Conservation (phyloP, 371 early-diverging fungal species). For the Saksenaea vasiformis region DNA sequence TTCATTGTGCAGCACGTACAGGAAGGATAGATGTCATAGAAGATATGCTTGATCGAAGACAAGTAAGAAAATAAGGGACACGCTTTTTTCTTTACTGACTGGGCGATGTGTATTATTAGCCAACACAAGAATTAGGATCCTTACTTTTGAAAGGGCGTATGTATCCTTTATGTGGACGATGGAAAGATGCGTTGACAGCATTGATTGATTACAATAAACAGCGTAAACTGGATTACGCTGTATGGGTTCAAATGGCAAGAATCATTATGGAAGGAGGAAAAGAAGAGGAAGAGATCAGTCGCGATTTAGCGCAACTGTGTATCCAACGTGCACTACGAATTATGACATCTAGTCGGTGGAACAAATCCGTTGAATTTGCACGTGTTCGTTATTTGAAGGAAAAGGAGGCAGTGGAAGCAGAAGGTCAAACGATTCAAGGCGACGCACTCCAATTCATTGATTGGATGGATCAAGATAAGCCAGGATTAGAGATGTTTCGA, state of each 20-base stretch:
- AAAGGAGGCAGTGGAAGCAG: conserved; percentile 14
- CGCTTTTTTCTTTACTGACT: not conserved
- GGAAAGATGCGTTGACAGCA: conserved; percentile 31
- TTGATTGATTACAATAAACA: conserved; percentile 34
- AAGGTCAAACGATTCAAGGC: conserved; percentile 21
- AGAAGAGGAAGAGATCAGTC: conserved; percentile 16
- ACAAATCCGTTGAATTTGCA: conserved; percentile 27
- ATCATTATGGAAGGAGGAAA: not conserved
- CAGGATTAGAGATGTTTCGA: conserved; percentile 25
- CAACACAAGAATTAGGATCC: conserved; percentile 30
- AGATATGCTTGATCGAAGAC: conserved; percentile 30
- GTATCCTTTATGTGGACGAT: conserved; percentile 35
- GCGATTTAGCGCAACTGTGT: conserved; percentile 39
- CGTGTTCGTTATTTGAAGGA: conserved; percentile 32
- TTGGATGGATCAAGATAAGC: conserved; percentile 27
- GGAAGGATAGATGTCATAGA: conserved; percentile 28
- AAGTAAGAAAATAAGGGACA: conserved; percentile 13
- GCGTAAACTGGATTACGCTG: conserved; percentile 39
- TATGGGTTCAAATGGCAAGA: conserved; percentile 30
- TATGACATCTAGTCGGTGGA: conserved; percentile 39
- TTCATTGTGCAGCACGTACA: conserved; percentile 38
- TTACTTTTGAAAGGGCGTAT: conserved; percentile 32
- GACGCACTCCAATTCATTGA: conserved; percentile 24
- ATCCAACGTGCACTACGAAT: conserved; percentile 38
- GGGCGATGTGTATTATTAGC: no score